Percentiles rank a stretch among this genome's conserved stretches.
Evolutionary conservation across 305 asterid species (phyloP).

Genomic region (Solanum hybrid): DNA sequence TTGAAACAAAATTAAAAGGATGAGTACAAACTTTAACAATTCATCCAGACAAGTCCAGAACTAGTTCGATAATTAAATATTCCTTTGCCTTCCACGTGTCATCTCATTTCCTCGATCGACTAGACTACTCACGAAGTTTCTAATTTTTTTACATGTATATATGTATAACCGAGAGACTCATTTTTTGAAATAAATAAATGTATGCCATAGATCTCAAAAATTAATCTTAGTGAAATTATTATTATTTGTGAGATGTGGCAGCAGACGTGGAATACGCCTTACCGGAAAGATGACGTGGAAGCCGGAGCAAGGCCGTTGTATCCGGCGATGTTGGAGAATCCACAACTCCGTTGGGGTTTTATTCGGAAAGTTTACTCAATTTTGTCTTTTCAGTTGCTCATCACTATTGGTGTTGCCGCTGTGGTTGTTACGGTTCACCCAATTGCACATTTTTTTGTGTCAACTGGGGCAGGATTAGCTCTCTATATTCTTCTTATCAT

Average conservation of each 20-base stretch:
- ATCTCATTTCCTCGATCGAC: not conserved
- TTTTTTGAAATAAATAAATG: not conserved
- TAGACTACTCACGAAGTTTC: not conserved
- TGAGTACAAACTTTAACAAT: not conserved
- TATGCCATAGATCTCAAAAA: not conserved
- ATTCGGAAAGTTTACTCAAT: slow-evolving; percentile 59
- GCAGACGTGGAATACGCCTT: slow-evolving; percentile 26
- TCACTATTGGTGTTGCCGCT: slow-evolving; percentile 45
- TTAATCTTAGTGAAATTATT: not conserved
- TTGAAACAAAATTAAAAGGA: not conserved
- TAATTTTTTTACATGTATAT: not conserved
- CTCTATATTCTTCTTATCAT: slow-evolving; percentile 30
- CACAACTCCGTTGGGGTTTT: slow-evolving; percentile 55
- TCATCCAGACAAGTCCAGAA: not conserved
- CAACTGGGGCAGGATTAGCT: slow-evolving; percentile 32
- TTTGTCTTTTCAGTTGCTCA: slow-evolving; percentile 35
- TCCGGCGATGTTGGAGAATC: slow-evolving; percentile 51
- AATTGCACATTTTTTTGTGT: slow-evolving; percentile 32
- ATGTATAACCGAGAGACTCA: too few species aligned
- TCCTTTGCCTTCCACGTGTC: not conserved
- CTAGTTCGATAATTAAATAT: not conserved
- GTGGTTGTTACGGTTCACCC: slow-evolving; percentile 40
- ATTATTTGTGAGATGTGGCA: not conserved
- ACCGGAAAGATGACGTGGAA: slow-evolving; percentile 43
- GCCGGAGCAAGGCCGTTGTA: slow-evolving; percentile 26